Percentiles rank a stretch among this genome's conserved stretches.
Conservation (phyloP, 1,139 yeast species). For the Taphrina pruni region DNA sequence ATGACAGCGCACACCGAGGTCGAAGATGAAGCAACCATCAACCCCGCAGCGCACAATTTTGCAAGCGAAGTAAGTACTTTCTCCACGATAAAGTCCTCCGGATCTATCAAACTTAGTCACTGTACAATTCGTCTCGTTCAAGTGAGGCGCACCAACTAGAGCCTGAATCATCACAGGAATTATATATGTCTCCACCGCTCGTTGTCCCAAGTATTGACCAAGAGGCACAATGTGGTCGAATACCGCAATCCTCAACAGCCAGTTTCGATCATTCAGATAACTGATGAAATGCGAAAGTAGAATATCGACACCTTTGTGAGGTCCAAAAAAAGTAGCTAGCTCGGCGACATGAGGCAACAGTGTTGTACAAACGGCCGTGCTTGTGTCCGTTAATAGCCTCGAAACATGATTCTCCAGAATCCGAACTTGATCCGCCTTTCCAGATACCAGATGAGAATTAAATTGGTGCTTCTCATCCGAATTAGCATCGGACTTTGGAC, state of each 20-base stretch:
- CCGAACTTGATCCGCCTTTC: constrained; percentile 50
- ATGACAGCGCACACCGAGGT: constrained; percentile 61
- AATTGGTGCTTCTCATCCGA: constrained; percentile 53
- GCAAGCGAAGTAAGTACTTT: constrained; percentile 72
- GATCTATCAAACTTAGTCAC: constrained; percentile 51
- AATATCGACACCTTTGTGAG: constrained; percentile 84
- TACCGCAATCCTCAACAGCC: constrained; percentile 70
- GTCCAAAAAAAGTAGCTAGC: constrained; percentile 80
- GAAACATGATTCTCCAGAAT: constrained; percentile 71
- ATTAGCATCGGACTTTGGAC: constrained; percentile 56
- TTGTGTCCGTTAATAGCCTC: constrained; percentile 70
- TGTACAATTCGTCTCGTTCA: too few relatives aligned
- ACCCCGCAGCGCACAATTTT: constrained; percentile 62
- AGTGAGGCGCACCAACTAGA: constrained; percentile 58
- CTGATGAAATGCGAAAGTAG: constrained; percentile 89
- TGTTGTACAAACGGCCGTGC: constrained; percentile 70
- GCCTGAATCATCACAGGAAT: constrained; percentile 84
- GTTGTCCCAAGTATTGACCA: constrained; percentile 78
- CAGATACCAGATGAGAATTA: constrained; percentile 49
- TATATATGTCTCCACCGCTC: constrained; percentile 84
- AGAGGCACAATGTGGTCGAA: constrained; percentile 77
- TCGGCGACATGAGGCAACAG: constrained; percentile 72
- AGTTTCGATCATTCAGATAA: constrained; percentile 79
- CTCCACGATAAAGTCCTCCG: constrained; percentile 82
- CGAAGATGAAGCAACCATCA: constrained; percentile 58